Evolutionary conservation across 2,329 filamentous ascomycete genomes (phyloP).

Genomic region (Sporothrix pseudoabietina): DNA sequence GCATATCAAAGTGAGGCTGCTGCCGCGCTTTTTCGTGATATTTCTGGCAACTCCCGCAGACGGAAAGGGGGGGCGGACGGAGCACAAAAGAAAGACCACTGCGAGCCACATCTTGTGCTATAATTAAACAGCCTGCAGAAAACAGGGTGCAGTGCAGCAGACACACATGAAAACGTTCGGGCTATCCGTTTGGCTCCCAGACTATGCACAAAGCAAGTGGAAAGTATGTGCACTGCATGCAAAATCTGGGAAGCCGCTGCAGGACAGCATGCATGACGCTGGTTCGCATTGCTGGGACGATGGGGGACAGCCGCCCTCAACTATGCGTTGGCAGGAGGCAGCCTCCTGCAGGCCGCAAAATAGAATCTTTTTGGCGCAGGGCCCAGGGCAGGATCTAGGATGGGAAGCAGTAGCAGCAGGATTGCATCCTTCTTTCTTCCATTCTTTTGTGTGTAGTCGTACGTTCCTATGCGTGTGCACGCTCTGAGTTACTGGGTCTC

Average conservation of each 20-base stretch:
- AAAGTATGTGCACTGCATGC: background rate
- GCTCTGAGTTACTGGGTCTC: background rate
- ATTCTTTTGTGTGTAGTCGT: background rate
- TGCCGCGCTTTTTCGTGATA: too few relatives aligned
- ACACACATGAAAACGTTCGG: background rate
- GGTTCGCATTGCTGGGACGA: background rate
- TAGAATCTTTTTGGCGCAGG: background rate
- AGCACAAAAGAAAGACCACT: background rate
- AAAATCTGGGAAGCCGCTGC: slow-evolving; percentile 4
- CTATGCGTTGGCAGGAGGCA: slow-evolving; percentile 25
- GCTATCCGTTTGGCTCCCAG: slow-evolving; percentile 27
- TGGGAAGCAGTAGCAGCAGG: background rate
- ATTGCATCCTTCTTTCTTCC: background rate
- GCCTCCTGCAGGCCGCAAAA: slow-evolving; percentile 26
- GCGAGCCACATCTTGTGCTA: slow-evolving; percentile 13
- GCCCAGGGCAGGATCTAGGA: background rate
- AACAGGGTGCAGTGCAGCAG: background rate
- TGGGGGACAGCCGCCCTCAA: background rate
- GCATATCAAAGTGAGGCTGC: too few relatives aligned
- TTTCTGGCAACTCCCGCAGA: too few relatives aligned
- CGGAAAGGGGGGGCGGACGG: too few relatives aligned
- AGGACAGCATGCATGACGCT: slow-evolving; percentile 15
- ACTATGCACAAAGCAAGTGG: slow-evolving; percentile 16
- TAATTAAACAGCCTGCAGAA: slow-evolving; percentile 15
- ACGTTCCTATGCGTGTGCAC: background rate